Percentiles rank a stretch among this genome's conserved stretches.
These are phyloP conservation scores for Arachis monticola DNA, from an alignment of 331 rosid genomes.

Conservation along the genomic window DNA sequence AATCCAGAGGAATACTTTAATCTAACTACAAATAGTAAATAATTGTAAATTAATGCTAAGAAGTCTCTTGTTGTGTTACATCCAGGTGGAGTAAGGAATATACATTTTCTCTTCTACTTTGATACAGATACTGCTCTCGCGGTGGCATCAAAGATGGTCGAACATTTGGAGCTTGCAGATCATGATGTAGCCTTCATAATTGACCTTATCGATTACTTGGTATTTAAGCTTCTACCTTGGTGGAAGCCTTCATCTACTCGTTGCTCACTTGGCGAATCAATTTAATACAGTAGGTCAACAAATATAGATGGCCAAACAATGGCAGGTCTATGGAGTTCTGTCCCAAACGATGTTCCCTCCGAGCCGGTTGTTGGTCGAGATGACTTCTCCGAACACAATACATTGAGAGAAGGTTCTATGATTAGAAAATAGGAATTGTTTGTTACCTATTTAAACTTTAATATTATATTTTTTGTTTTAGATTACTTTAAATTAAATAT, in stretches of 20 bases:
- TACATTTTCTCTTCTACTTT: slow-evolving; percentile 87
- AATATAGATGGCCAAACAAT: slow-evolving; percentile 40
- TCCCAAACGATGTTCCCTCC: slow-evolving; percentile 36
- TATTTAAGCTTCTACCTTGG: slow-evolving; percentile 67
- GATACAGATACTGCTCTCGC: slow-evolving; percentile 82
- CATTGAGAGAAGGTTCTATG: slow-evolving; percentile 26
- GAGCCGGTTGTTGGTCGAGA: slow-evolving; percentile 44
- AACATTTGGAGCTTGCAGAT: slow-evolving; percentile 71
- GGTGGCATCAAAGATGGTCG: slow-evolving; percentile 95
- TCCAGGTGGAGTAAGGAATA: slow-evolving; percentile 74
- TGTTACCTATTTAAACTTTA: too few species aligned
- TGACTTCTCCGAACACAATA: slow-evolving; percentile 36
- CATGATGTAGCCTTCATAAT: slow-evolving; percentile 82
- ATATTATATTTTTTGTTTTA: too few species aligned
- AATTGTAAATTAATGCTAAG: neutral
- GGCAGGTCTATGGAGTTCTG: slow-evolving; percentile 52
- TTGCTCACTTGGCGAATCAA: slow-evolving; percentile 41
- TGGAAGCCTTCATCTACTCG: slow-evolving; percentile 69
- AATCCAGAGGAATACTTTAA: neutral
- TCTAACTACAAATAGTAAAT: neutral
- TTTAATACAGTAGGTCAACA: slow-evolving; percentile 43
- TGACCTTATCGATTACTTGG: slow-evolving; percentile 82
- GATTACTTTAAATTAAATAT: too few species aligned
- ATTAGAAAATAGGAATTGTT: too few species aligned
- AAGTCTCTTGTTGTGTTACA: slow-evolving; percentile 25